phyloP scores from a whole-genome alignment of 2,329 filamentous ascomycete species.

The Fusarium sp. region DNA sequence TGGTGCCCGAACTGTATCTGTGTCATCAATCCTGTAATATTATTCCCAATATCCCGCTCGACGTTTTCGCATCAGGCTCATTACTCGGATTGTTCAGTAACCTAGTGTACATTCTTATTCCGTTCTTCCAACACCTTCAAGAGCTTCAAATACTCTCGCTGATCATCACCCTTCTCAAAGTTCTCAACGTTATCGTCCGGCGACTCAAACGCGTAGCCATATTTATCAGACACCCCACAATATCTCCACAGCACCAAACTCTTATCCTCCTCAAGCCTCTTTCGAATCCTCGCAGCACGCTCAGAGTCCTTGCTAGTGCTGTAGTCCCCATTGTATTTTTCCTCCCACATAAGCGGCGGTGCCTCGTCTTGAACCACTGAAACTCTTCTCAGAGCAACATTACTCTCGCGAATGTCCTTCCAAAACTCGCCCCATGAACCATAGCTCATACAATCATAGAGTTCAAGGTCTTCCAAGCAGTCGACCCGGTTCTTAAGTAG shows the following conservation, averaged over 20 bases:
- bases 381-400: fast-evolving
- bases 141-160: background rate
- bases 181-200: background rate
- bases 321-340: background rate
- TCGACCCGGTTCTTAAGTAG: background rate
- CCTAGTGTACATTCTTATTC: background rate
- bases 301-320: background rate
- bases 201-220: background rate
- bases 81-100: too few species aligned
- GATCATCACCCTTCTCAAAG: background rate
- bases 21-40: too few species aligned
- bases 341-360: background rate
- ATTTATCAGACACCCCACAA: background rate
- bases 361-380: background rate
- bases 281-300: background rate
- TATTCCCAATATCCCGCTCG: too few species aligned
- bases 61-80: too few species aligned
- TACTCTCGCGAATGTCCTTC: background rate
- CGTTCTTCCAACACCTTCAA: background rate
- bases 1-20: too few species aligned
- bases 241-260: conserved; percentile 5
- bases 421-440: background rate
- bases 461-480: background rate
- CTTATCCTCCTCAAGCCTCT: background rate
- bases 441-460: background rate